Conservation (phyloP, 805 yeast genomes). For the Saturnispora galanensis region DNA sequence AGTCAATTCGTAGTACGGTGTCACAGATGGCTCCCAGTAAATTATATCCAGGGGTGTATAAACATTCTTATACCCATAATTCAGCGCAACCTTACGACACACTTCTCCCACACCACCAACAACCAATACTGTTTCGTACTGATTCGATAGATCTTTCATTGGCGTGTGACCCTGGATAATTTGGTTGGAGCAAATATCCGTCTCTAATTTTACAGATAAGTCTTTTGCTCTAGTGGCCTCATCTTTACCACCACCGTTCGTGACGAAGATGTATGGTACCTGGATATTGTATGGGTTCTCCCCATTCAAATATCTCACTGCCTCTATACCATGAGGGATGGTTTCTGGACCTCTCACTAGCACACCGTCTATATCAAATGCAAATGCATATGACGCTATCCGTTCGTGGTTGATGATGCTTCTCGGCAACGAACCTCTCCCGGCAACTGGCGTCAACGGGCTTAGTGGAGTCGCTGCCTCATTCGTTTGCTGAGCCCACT, state of each 20-base stretch:
- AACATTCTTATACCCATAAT: slow-evolving; percentile 76
- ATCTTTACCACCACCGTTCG: slow-evolving; percentile 89
- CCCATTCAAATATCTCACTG: slow-evolving; percentile 65
- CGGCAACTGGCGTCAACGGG: slow-evolving; percentile 16
- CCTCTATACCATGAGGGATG: slow-evolving; percentile 70
- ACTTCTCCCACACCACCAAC: slow-evolving; percentile 85
- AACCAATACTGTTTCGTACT: slow-evolving; percentile 65
- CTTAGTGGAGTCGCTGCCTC: slow-evolving; percentile 24
- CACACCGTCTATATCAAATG: slow-evolving; percentile 91
- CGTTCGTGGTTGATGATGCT: slow-evolving; percentile 55
- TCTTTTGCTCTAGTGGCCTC: slow-evolving; percentile 68
- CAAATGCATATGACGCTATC: slow-evolving; percentile 78
- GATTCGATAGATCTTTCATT: slow-evolving; percentile 68
- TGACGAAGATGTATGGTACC: slow-evolving; percentile 77
- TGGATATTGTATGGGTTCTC: slow-evolving; percentile 65
- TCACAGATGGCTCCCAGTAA: slow-evolving; percentile 79
- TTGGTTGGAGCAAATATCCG: slow-evolving; percentile 61
- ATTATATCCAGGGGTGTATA: slow-evolving; percentile 74
- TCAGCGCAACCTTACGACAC: slow-evolving; percentile 73
- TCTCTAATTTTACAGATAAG: slow-evolving; percentile 48
- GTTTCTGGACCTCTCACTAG: slow-evolving; percentile 77
- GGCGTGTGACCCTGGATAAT: slow-evolving; percentile 93
- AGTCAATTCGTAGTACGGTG: slow-evolving; percentile 72
- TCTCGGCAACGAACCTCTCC: slow-evolving; percentile 22
- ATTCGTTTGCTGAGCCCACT: slow-evolving; percentile 36